Evolutionary conservation across 768 basidiomycete species (phyloP).

Genomic region (Pisolithus albus): DNA sequence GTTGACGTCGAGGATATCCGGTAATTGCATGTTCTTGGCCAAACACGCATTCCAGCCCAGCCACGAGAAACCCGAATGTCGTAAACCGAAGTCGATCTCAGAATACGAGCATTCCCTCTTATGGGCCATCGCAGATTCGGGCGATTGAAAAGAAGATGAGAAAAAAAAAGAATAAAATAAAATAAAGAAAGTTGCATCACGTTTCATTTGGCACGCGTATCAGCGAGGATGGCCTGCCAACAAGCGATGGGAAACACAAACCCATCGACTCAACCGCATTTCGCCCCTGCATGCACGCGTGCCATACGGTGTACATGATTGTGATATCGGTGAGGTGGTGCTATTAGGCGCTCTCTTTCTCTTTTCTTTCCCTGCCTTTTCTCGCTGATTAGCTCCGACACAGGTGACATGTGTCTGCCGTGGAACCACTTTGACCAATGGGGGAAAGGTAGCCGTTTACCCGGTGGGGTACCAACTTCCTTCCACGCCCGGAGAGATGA

Average conservation of each 20-base stretch:
- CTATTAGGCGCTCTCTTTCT: neutral
- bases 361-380: too few species aligned
- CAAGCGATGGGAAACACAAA: too few species aligned
- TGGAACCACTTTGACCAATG: slow-evolving; percentile 4
- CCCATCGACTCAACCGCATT: too few species aligned
- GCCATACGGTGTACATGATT: too few species aligned
- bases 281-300: too few species aligned
- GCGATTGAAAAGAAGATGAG: neutral
- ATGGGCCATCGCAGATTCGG: slow-evolving; percentile 10
- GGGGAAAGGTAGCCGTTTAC: slow-evolving; percentile 15
- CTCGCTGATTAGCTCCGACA: too few species aligned
- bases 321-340: neutral
- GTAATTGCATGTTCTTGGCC: slow-evolving; percentile 16
- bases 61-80: slow-evolving; percentile 32
- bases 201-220: too few species aligned
- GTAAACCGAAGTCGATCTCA: slow-evolving; percentile 29
- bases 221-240: too few species aligned
- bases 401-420: neutral
- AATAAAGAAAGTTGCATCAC: too few species aligned
- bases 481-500: slow-evolving; percentile 13
- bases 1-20: slow-evolving; percentile 27
- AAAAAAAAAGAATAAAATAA: neutral
- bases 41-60: slow-evolving; percentile 18
- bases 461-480: slow-evolving; percentile 18
- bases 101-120: slow-evolving; percentile 14